A percentile compares a stretch with the other conserved stretches of the same genome.
Conservation (phyloP, 2,329 filamentous ascomycete genomes). For the Zymoseptoria passerinii region DNA sequence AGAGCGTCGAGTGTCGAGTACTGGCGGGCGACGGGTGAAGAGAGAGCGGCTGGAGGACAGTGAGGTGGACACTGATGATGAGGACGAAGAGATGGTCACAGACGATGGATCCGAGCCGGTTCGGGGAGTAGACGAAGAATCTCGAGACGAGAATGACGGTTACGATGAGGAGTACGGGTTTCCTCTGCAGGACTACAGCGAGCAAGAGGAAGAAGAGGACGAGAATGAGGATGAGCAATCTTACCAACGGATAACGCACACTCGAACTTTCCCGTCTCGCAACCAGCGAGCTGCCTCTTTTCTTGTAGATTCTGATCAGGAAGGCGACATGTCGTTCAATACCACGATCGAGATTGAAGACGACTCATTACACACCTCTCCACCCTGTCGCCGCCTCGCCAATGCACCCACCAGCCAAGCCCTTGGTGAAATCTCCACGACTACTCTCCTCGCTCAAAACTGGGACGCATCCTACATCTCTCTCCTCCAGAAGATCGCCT, state of each 20-base stretch:
- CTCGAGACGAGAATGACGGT: neutral
- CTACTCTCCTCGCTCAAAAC: constrained; percentile 25
- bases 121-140: neutral
- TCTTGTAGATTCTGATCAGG: constrained; percentile 1
- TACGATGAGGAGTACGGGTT: constrained; percentile 5
- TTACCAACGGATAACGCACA: neutral
- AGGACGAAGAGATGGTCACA: neutral
- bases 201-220: constrained; percentile 1
- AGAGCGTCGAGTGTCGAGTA: neutral
- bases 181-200: neutral
- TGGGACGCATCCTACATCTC: constrained; percentile 47
- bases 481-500: constrained; percentile 45
- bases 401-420: constrained; percentile 18
- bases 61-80: neutral
- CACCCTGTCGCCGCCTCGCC: constrained; percentile 11
- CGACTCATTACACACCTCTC: constrained; percentile 13
- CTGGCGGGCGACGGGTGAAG: neutral
- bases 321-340: constrained; percentile 9
- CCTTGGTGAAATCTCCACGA: constrained; percentile 17
- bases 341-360: constrained; percentile 32
- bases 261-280: constrained; percentile 6
- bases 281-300: constrained; percentile 5
- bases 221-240: neutral
- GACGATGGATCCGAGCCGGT: neutral
- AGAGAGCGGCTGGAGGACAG: neutral